Conservation (phyloP, 768 basidiomycete genomes). For the Epithele typhae region DNA sequence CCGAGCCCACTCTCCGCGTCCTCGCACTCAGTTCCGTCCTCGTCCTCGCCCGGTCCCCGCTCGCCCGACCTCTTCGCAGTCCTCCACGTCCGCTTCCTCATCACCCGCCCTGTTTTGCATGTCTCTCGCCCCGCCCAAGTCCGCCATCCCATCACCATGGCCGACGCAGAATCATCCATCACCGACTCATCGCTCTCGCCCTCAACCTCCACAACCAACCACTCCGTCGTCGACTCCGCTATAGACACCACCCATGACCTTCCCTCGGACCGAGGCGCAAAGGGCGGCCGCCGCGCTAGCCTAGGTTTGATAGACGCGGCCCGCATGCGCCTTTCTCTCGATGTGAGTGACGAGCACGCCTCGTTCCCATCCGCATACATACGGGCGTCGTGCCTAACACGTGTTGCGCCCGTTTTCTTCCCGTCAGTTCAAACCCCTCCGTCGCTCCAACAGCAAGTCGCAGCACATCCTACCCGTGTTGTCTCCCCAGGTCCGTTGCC, state of each 20-base stretch:
- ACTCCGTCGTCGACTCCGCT: constrained; percentile 20
- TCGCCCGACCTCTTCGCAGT: constrained; percentile 6
- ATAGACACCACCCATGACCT: constrained; percentile 8
- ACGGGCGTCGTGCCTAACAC: constrained; percentile 30
- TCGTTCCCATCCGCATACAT: constrained; percentile 17
- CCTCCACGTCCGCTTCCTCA: too few species aligned
- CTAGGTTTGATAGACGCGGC: constrained; percentile 30
- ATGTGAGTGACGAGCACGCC: constrained; percentile 28
- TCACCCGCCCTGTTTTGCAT: constrained; percentile 6
- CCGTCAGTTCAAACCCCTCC: constrained; percentile 24
- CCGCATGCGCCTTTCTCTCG: constrained; percentile 32
- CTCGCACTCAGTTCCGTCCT: background rate
- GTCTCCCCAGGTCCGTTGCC: constrained; percentile 10
- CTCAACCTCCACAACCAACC: constrained; percentile 20
- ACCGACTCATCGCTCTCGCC: constrained; percentile 22
- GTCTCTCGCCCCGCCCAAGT: constrained; percentile 9
- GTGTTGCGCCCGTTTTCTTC: constrained; percentile 24
- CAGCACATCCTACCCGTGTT: constrained; percentile 13
- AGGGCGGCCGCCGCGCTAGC: constrained; percentile 19
- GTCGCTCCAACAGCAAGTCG: constrained; percentile 25
- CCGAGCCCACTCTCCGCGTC: background rate
- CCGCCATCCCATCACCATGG: constrained; percentile 11
- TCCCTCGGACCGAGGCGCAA: constrained; percentile 12
- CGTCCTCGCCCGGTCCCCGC: constrained; percentile 2
- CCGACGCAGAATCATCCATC: constrained; percentile 14